Base-by-base conservation (phyloP, 176 grass and related monocot genomes). In the Aegilops tauschii region DNA sequence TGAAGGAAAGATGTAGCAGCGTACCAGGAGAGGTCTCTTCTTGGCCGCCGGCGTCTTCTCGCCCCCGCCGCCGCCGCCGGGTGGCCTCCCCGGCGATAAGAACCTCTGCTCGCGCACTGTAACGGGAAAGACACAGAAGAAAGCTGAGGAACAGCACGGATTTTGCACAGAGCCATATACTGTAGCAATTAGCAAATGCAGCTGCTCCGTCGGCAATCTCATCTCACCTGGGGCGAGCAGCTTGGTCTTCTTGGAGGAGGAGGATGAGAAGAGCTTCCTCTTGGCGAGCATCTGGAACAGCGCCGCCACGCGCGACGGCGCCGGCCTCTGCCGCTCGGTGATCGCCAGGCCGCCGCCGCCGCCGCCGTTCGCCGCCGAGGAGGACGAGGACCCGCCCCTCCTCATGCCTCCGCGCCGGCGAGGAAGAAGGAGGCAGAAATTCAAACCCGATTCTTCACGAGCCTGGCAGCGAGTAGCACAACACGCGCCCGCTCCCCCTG, bases 241-340 rank as follows among this genome's bases (percentile, higher is more conserved):
- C 52, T 88, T 91, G 90, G 9, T 85, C 64, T 91, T 91, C 70
- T 65, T 91, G 70, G 90, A 85, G 40, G 90, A 85, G 9, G 54
- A 58, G 5, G 85, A 91, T 36, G 90, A 81, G 90, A 88, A 88
- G 77, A 91, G 90, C 64, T 85, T 91, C 82, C 34, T 45, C 78
- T 81, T 91, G 86, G 90, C 90, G 64, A 91, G 58, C 86, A 85
- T 77, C 86, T 91, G 90, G 82, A 91, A 91, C 31, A 91, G 86
- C 70, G 82, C 63, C 77, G 86, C 86, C 64, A 91, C 86, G 71
- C 90, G 85, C 78, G 90, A 91, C 86, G 90, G 80, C 74, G 89
- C 80, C 44, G 85, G 86, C 71, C 78, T 91, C 86, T 84, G 70
- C 82, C 82, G 90, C 90, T 91, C 90, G 20, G 71, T 10, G 78